Percentiles rank a stretch among this genome's conserved stretches.
Conservation (phyloP, 1,284 basidiomycete species). For the Irpex sp. region DNA sequence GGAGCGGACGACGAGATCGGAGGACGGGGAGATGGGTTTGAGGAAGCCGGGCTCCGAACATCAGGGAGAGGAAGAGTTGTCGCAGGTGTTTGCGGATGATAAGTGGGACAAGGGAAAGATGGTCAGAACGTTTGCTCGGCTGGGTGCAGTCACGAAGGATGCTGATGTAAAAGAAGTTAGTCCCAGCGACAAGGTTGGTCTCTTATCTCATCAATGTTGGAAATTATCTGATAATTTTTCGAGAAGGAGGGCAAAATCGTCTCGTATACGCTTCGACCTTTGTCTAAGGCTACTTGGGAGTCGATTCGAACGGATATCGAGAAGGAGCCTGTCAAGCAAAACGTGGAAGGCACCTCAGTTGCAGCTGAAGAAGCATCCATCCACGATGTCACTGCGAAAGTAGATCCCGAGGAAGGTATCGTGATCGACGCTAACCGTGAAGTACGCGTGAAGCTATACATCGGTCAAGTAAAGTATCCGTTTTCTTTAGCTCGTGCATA, state of each 20-base stretch:
- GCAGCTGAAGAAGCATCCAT: slow-evolving; percentile 41
- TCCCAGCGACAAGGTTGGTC: slow-evolving; percentile 18
- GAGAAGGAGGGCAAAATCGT: slow-evolving; percentile 37
- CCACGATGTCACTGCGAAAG: slow-evolving; percentile 33
- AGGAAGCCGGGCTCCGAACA: slow-evolving; percentile 33
- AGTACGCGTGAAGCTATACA: slow-evolving; percentile 74
- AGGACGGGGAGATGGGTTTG: slow-evolving; percentile 36
- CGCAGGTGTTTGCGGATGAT: slow-evolving; percentile 45
- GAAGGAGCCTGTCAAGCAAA: slow-evolving; percentile 14
- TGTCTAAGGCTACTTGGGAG: slow-evolving; percentile 43
- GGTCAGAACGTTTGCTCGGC: slow-evolving; percentile 68
- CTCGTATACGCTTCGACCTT: slow-evolving; percentile 41
- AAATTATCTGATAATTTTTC: not conserved
- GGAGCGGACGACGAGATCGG: slow-evolving; percentile 50
- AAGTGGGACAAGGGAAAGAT: slow-evolving; percentile 74
- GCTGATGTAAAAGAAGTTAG: slow-evolving; percentile 30
- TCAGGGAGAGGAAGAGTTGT: slow-evolving; percentile 34
- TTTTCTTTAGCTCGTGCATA: not conserved
- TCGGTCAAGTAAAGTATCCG: slow-evolving; percentile 53
- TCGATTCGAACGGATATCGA: slow-evolving; percentile 34
- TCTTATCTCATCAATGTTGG: not conserved
- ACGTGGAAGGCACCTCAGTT: slow-evolving; percentile 20
- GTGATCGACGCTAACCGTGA: slow-evolving; percentile 69
- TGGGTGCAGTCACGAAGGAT: slow-evolving; percentile 40
- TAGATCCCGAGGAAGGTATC: slow-evolving; percentile 39